These are phyloP conservation scores for Puccinellia tenuiflora DNA, from an alignment of 176 grass and related monocot species.

Conservation along the genomic window DNA sequence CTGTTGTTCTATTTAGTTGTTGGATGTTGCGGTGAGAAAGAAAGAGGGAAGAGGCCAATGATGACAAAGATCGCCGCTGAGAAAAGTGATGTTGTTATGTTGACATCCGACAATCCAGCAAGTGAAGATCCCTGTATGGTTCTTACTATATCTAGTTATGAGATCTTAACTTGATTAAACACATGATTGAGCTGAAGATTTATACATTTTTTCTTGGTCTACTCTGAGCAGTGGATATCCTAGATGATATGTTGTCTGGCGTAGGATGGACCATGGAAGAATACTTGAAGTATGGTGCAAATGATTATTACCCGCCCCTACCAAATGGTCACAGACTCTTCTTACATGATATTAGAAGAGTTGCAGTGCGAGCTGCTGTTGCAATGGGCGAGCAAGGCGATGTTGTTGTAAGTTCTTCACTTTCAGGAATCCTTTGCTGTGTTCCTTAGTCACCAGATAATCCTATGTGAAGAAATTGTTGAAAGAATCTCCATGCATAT, in stretches of 20 bases:
- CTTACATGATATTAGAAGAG: constrained; percentile 86
- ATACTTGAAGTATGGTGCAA: constrained; percentile 85
- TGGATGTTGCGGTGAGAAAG: constrained; percentile 87
- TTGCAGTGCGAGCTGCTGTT: constrained; percentile 84
- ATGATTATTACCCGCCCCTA: constrained; percentile 97
- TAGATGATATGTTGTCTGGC: constrained; percentile 95
- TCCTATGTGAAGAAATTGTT: neutral
- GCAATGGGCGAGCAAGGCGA: constrained; percentile 98
- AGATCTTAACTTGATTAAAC: neutral
- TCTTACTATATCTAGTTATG: constrained; percentile 25
- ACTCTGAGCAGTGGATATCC: constrained; percentile 75
- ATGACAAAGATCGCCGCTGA: constrained; percentile 92
- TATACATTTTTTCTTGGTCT: constrained; percentile 16
- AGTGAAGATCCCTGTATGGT: constrained; percentile 86
- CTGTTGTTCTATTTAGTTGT: constrained; percentile 61
- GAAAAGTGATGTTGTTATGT: constrained; percentile 98
- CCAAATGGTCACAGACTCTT: constrained; percentile 92
- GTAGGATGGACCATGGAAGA: constrained; percentile 98
- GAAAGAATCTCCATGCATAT: neutral
- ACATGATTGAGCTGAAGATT: neutral
- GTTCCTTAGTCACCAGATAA: neutral
- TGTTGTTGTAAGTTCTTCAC: constrained; percentile 60
- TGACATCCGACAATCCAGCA: constrained; percentile 94
- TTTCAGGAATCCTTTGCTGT: neutral
- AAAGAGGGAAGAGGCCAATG: constrained; percentile 88